A percentile compares a stretch with the other conserved stretches of the same genome.
Evolutionary conservation across 176 grass and related monocot genomes (phyloP).

Genomic region (Musa schizocarpa): DNA sequence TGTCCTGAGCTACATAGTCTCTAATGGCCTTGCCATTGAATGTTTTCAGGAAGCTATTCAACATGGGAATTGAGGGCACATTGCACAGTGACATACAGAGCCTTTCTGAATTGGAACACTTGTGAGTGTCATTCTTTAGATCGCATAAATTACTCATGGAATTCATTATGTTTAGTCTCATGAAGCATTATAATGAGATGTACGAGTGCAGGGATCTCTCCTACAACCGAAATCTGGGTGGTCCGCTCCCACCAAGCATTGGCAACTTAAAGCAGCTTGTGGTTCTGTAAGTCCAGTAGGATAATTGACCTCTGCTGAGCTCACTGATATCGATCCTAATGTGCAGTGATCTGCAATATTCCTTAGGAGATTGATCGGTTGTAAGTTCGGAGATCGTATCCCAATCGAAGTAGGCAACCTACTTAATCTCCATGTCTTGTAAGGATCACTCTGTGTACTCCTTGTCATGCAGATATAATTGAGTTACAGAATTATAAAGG

Average conservation of each 20-base stretch:
- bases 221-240: slow-evolving; percentile 55
- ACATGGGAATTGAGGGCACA: slow-evolving; percentile 67
- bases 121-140: slow-evolving; percentile 38
- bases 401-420: slow-evolving; percentile 63
- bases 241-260: slow-evolving; percentile 47
- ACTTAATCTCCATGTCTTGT: slow-evolving; percentile 62
- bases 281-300: slow-evolving; percentile 41
- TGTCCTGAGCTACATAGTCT: too few relatives aligned
- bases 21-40: background rate
- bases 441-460: slow-evolving; percentile 5
- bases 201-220: slow-evolving; percentile 64
- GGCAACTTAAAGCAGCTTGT: slow-evolving; percentile 74
- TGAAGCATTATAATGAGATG: background rate
- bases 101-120: slow-evolving; percentile 46
- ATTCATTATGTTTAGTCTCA: background rate
- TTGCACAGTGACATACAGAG: slow-evolving; percentile 64
- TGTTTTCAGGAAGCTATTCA: slow-evolving; percentile 68
- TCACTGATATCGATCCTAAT: background rate
- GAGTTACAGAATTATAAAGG: too few relatives aligned
- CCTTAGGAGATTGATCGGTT: slow-evolving; percentile 61
- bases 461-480: too few relatives aligned
- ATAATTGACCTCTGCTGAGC: background rate
- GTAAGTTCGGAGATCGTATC: slow-evolving; percentile 63
- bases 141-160: background rate
- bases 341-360: background rate